Percentiles rank a stretch among this genome's conserved stretches.
These are phyloP conservation scores for Neofusicoccum ribis DNA, from an alignment of 2,329 filamentous ascomycete genomes.

Conservation along the genomic window DNA sequence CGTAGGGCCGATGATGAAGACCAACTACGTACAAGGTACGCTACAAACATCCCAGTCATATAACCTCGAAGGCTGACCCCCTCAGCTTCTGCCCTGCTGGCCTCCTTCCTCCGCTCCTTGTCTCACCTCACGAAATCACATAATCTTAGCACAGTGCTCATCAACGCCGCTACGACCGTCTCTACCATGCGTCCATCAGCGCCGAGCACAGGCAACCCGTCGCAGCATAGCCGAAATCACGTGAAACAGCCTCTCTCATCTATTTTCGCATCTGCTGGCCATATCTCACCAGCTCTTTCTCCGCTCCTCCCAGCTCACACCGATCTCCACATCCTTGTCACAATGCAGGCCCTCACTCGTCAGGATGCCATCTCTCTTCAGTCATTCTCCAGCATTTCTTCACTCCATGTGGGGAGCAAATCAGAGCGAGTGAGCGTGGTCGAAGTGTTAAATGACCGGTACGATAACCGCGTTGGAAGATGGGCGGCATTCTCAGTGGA, in stretches of 20 bases:
- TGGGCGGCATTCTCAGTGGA: conserved; percentile 32
- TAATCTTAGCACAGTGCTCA: conserved; percentile 42
- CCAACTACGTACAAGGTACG: conserved; percentile 37
- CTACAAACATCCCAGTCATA: background rate
- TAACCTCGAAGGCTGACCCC: background rate
- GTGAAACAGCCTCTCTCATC: conserved; percentile 29
- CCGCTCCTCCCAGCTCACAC: conserved; percentile 37
- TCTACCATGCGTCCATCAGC: background rate
- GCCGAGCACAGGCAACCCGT: background rate
- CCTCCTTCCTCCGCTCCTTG: conserved; percentile 45
- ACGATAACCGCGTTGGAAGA: conserved; percentile 36
- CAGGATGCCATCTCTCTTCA: conserved; percentile 38
- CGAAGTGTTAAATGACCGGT: conserved; percentile 47
- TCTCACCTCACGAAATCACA: conserved; percentile 39
- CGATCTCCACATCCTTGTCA: conserved; percentile 46
- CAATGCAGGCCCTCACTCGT: conserved; percentile 34
- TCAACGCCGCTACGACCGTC: conserved; percentile 33
- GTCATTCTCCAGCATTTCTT: background rate
- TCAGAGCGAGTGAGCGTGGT: conserved; percentile 37
- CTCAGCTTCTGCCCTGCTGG: conserved; percentile 42
- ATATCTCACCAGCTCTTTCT: conserved; percentile 39
- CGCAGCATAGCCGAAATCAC: background rate
- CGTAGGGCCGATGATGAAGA: conserved; percentile 39
- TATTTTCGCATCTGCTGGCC: conserved; percentile 39
- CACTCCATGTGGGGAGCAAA: background rate